Conservation (phyloP, 257 asterid species). For the Euphrasia confusa region DNA sequence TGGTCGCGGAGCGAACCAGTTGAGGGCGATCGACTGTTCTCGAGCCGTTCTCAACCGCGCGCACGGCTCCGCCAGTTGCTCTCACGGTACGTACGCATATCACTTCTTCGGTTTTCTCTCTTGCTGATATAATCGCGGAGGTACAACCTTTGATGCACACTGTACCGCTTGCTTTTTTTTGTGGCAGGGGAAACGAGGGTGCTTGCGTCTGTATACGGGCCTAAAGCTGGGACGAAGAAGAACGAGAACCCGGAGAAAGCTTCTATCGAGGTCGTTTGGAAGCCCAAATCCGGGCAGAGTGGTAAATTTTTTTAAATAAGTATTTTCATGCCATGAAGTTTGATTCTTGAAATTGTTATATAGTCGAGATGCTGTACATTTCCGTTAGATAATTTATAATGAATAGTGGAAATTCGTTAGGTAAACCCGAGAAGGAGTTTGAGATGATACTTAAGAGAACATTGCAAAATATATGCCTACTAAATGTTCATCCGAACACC, state of each 20-base stretch:
- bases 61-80: conserved; percentile 86
- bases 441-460: conserved; percentile 94
- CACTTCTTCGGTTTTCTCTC: not conserved
- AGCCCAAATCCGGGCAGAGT: conserved; percentile 76
- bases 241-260: conserved; percentile 94
- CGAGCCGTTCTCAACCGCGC: conserved; percentile 78
- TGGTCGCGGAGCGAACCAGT: conserved; percentile 72
- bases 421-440: conserved; percentile 77
- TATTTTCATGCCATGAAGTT: not conserved
- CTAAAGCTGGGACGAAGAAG: conserved; percentile 91
- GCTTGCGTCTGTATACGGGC: conserved; percentile 94
- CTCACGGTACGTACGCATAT: conserved; percentile 39
- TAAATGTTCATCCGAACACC: conserved; percentile 84
- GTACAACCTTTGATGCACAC: conserved; percentile 10
- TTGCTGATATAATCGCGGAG: not conserved
- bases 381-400: conserved; percentile 11
- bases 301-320: conserved; percentile 35
- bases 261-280: conserved; percentile 86
- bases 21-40: conserved; percentile 70
- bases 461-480: conserved; percentile 68
- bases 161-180: conserved; percentile 10
- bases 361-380: not conserved
- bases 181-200: conserved; percentile 90
- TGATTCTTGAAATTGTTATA: not conserved
- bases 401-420: conserved; percentile 33